Evolutionary conservation across 2,329 filamentous ascomycete species (phyloP), one percentile per base, ranked within the genome.

Genomic region (Arthrobotrys iridis): DNA sequence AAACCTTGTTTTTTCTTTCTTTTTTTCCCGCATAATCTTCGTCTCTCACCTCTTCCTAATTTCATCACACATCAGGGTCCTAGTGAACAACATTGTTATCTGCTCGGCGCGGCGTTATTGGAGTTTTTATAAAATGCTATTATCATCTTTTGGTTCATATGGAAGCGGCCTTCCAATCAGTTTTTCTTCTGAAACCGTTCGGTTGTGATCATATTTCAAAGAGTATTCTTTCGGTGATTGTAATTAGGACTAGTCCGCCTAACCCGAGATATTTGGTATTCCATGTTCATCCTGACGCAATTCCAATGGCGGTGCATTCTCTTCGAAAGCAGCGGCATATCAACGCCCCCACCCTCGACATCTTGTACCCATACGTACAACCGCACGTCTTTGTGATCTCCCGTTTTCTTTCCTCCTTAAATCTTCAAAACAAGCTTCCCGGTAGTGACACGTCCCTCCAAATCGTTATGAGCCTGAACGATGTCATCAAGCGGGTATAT

Each of bases 361-460:
- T n/a, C n/a, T n/a, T n/a, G n/a, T n/a, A n/a, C n/a, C n/a, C n/a
- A n/a, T n/a, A n/a, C n/a, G n/a, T n/a, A n/a, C n/a, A n/a, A n/a
- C n/a, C n/a, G n/a, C n/a, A n/a, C n/a, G n/a, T n/a, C n/a, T n/a
- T n/a, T n/a, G n/a, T n/a, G n/a, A n/a, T n/a, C n/a, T n/a, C n/a
- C n/a, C n/a, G n/a, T n/a, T n/a, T n/a, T n/a, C n/a, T 13, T 6
- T 24, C 22, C 35, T n/a, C 2, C 45, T 60, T 84, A 89, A 50
- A 88, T 86, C 83, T 89, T 89, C 80, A 97, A 82, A 66, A 97
- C 81, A 77, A 96, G 82, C 84, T 97, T 97, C 15, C 93, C 93
- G 8, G 88, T 92, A 1, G 92, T 95, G 85, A 90, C 92, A 79
- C 93, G 86, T 43, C 91, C 87, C 83, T 96, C 91, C 46, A 97